These are phyloP conservation scores for Tolypocladium tundrense DNA, from an alignment of 2,329 filamentous ascomycete species.

Conservation along the genomic window DNA sequence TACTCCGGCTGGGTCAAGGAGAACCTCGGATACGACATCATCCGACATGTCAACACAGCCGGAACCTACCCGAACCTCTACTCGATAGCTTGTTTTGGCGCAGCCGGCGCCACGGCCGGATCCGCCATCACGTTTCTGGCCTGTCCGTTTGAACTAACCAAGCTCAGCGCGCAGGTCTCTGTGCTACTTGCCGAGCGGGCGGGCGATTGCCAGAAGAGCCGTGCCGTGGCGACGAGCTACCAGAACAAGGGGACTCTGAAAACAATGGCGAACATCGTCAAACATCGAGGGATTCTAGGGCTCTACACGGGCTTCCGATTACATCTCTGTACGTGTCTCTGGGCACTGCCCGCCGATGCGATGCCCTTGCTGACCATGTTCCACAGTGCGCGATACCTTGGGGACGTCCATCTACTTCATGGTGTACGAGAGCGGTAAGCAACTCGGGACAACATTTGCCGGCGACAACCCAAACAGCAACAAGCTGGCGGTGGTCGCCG, in stretches of 20 bases:
- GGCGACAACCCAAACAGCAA: constrained; percentile 65
- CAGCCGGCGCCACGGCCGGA: constrained; percentile 68
- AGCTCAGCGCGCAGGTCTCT: constrained; percentile 77
- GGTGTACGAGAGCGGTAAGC: constrained; percentile 80
- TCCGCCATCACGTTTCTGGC: constrained; percentile 71
- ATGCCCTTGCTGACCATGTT: constrained; percentile 4
- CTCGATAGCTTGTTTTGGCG: constrained; percentile 66
- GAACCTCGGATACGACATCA: constrained; percentile 58
- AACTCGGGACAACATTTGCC: constrained; percentile 64
- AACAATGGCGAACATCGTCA: constrained; percentile 68
- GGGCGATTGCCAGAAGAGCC: constrained; percentile 32
- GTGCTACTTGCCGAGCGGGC: constrained; percentile 54
- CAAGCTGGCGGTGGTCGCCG: constrained; percentile 66
- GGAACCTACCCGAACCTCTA: constrained; percentile 63
- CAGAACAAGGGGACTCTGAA: constrained; percentile 68
- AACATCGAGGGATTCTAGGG: constrained; percentile 60
- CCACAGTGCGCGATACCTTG: constrained; percentile 65
- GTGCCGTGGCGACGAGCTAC: constrained; percentile 56
- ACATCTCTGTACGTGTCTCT: constrained; percentile 56
- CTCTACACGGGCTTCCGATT: constrained; percentile 74
- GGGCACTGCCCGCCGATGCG: neutral
- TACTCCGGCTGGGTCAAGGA: constrained; percentile 61
- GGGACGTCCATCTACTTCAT: constrained; percentile 82
- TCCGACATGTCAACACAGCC: constrained; percentile 59
- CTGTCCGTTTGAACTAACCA: constrained; percentile 85